Conservation (phyloP, 805 yeast genomes). For the Teunomyces aglyptinius region DNA sequence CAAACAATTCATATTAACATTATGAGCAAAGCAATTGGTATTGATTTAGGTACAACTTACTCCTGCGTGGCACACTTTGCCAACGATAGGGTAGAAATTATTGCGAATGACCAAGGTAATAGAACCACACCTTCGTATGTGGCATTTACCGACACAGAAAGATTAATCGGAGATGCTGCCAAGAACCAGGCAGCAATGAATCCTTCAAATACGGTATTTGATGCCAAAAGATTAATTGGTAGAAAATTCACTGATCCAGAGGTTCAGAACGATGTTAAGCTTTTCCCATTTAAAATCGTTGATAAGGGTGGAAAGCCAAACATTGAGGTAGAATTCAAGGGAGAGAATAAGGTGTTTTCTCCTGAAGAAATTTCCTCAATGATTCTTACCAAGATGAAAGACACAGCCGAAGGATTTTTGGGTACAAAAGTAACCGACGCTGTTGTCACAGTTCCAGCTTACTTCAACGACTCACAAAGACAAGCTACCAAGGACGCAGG, state of each 20-base stretch:
- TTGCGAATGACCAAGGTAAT: constrained; percentile 98
- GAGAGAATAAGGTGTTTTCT: constrained; percentile 81
- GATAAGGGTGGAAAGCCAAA: constrained; percentile 83
- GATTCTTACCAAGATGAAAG: constrained; percentile 90
- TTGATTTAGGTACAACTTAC: constrained; percentile 96
- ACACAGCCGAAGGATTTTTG: constrained; percentile 86
- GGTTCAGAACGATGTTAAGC: constrained; percentile 77
- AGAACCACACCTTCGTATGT: constrained; percentile 97
- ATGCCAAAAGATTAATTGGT: constrained; percentile 93
- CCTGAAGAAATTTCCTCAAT: constrained; percentile 95
- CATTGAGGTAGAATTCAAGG: constrained; percentile 83
- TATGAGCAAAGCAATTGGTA: constrained; percentile 60
- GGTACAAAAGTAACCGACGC: constrained; percentile 71
- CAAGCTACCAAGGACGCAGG: constrained; percentile 47
- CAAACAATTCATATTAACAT: not conserved
- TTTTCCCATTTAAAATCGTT: constrained; percentile 81
- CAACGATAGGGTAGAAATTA: constrained; percentile 87
- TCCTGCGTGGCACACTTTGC: constrained; percentile 80
- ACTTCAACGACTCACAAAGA: constrained; percentile 44
- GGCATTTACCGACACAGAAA: constrained; percentile 93
- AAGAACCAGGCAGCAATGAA: constrained; percentile 98
- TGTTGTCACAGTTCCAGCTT: constrained; percentile 44
- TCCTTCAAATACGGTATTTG: constrained; percentile 90
- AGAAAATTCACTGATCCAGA: constrained; percentile 74
- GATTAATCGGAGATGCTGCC: constrained; percentile 96